Base-by-base conservation (phyloP, 2,329 filamentous ascomycete species). In the Alternaria novae-zelandiae region DNA sequence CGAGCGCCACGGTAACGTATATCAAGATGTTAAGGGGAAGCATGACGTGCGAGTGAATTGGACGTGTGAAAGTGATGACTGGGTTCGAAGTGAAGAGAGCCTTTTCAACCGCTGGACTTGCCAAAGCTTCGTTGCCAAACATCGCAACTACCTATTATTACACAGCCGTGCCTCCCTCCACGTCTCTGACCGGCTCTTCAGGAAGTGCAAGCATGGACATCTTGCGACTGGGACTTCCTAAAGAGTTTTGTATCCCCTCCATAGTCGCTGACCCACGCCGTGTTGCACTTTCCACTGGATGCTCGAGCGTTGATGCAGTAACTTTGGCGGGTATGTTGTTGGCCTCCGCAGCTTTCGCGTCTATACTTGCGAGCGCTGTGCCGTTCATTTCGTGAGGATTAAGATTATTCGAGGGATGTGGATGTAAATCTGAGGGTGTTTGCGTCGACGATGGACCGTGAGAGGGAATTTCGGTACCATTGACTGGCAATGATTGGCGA, bases 171-270 rank as follows among this genome's bases (percentile, higher is more conserved):
- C 70, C 71, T 56, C 66, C 73, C 36, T 82, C 80, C 5, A 80
- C 69, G 69, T 84, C 82, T 17, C 70, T 69, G 6, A 83, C 70
- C 3, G 82, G 79, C 41, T 82, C 78, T 54, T 77, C 73, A 3
- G 82, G 79, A n/a, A 83, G 54, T 6, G 72, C 60, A 65, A 83
- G 83, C 80, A 84, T 83, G 4, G 80, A 78, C n/a, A 82, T 51
- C 50, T 77, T 81, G 45, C 74, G 77, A 15, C 65, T 66, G 7
- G 78, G 64, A 10, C 67, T 74, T 6, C 66, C 70, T 36, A 76
- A 69, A 3, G 71, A 70, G 43, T 73, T 72, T 20, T 63, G 53
- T 26, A 74, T 63, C 8, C 72, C 73, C 10, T 62, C 59, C 21
- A 53, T 20, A 13, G 8, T 56, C 17, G 17, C 25, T 13, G 63